Evolutionary conservation across 148 eudicot species (phyloP), one percentile per base, ranked within the genome.

Genomic region (Beta vulgaris): DNA sequence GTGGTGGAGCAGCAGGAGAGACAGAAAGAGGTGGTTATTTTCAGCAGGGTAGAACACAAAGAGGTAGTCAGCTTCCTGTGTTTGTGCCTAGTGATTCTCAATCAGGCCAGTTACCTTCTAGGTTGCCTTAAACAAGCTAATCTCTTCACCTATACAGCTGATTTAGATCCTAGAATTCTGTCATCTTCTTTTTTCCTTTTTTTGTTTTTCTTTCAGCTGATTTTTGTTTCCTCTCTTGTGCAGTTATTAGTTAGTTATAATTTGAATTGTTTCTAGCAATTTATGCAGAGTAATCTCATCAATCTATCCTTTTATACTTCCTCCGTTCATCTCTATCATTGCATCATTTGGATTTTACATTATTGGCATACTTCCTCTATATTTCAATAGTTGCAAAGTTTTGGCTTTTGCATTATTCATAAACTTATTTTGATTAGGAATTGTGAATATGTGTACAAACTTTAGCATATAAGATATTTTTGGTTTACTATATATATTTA

Each of bases 11-110:
- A 63, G 32, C 77, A 4, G 69, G 34, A 4, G 84, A 82, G 60
- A 44, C 78, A 23, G 73, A 64, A 74, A 64, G 81, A 40, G 73
- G 90, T 73, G 69, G 90, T 75, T 83, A 83, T 68, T 84, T 81
- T 61, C 91, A 84, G 82, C 93, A 88, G 82, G 90, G 93, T 6
- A 79, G 93, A 77, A 57, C 93, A 62, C 98, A 88, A 81, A 87
- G 96, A 68, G 91, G 96, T 28, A 88, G 84, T 19, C 97, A 93
- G 88, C 90, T 93, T 64, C 98, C 98, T 4, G 97, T 93, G 66
- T 93, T 91, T 78, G 86, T 87, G 57, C 98, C 98, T 26, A 86
- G 93, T 73, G 93, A 91, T 79, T 84, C 93, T 46, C 89, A 84
- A 58, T 67, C 77, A 63, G 85, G 73, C 32, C 88, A 83, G 51